Base-by-base conservation (phyloP, 805 yeast species). In the Pichia exigua region DNA sequence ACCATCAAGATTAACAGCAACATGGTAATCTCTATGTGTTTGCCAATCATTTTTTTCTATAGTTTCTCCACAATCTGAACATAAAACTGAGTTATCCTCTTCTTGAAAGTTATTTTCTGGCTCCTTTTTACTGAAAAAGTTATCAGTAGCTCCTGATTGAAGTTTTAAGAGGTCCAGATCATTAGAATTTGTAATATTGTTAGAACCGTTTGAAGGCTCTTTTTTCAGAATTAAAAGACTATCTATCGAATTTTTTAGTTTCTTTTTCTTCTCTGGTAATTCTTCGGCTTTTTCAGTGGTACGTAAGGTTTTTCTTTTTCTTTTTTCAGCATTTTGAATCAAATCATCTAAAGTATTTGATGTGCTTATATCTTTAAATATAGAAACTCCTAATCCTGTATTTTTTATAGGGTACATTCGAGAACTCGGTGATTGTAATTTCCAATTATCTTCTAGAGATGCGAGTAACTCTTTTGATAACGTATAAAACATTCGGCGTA, bases 381-480 rank as follows among this genome's bases (percentile, higher is more conserved):
- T 79, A 3, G 83, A 72, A 2, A 84, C 65, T 0, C 74, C 70
- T 54, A 85, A 63, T 24, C 78, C 76, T 52, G 83, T 66, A 52
- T 77, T 74, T 1, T 70, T 65, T 42, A 82, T 61, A 0, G 86
- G 84, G 53, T 73, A 80, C 58, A 72, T 63, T 1, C 57, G 47
- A 1, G 21, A 9, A 9, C 20, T 39, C 4, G 47, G 45, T 2
- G 45, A 39, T 0, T 65, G 65, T 15, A 45, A 30, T 21, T 59
- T 57, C 70, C 70, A 65, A 0, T 51, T 43, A 17, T 49, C 55
- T 47, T 58, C 68, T 7, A 51, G 32, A 13, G 15, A 9, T 28
- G 3, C 28, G 5, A 51, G 13, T 57, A 63, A 50, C 46, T 56
- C 60, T 28, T 47, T 45, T 47, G 62, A 49, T 47, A 64, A 54